Conservation (phyloP, 768 basidiomycete species). For the Roridomyces roridus region DNA sequence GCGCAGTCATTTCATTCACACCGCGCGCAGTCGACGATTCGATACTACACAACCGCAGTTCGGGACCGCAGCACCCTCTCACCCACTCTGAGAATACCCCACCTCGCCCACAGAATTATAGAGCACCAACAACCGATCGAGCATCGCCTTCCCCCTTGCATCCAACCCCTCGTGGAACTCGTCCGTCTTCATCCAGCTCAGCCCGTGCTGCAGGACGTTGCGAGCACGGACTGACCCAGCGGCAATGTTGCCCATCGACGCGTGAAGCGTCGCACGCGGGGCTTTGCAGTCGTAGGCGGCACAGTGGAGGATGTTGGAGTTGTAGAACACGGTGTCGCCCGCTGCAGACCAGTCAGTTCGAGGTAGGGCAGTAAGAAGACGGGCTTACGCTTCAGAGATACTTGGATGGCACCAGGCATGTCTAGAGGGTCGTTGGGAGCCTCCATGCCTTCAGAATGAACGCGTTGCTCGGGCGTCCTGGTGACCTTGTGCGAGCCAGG, state of each 20-base stretch:
- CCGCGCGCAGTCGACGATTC: not conserved
- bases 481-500: conserved; percentile 69
- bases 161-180: conserved; percentile 54
- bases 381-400: conserved; percentile 59
- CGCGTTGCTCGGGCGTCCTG: conserved; percentile 63
- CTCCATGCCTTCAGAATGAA: conserved; percentile 53
- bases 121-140: conserved; percentile 62
- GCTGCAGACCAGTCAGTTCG: conserved; percentile 40
- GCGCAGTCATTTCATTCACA: no score
- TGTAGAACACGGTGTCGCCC: conserved; percentile 82
- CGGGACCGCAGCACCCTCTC: conserved; percentile 1
- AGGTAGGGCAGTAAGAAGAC: not conserved
- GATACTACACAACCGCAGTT: not conserved
- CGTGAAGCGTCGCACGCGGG: conserved; percentile 73
- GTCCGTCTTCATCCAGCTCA: conserved; percentile 70
- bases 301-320: conserved; percentile 80
- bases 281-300: conserved; percentile 60
- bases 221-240: conserved; percentile 70
- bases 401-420: conserved; percentile 72
- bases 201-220: conserved; percentile 77
- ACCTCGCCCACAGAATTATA: conserved; percentile 51
- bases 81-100: conserved; percentile 58
- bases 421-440: conserved; percentile 63
- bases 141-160: conserved; percentile 56
- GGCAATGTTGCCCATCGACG: conserved; percentile 64